Conservation (phyloP, 306 rosid genomes). For the Prunus salicina region DNA sequence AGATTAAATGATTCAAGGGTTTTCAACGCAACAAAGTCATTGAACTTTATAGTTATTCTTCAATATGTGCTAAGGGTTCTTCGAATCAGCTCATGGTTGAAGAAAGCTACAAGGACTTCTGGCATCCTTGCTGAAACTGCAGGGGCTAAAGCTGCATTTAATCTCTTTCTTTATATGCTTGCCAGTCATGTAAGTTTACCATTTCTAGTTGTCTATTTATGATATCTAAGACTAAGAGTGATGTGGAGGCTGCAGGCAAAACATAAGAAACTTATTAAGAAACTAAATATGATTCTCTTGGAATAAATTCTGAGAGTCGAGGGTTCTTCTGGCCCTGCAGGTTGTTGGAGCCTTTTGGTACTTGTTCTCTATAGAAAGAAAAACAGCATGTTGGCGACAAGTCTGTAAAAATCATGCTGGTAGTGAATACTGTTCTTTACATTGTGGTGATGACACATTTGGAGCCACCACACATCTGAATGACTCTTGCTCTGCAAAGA, state of each 20-base stretch:
- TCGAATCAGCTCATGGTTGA: constrained; percentile 16
- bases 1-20: constrained; percentile 1
- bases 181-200: constrained; percentile 27
- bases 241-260: no score
- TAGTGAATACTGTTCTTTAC: neutral
- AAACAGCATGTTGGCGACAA: constrained; percentile 8
- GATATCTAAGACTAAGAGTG: no score
- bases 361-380: constrained; percentile 4
- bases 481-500: neutral
- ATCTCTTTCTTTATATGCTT: constrained; percentile 24
- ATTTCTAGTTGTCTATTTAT: no score
- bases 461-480: neutral
- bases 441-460: neutral
- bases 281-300: no score
- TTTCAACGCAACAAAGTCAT: neutral
- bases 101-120: constrained; percentile 8
- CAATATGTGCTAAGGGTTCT: constrained; percentile 29
- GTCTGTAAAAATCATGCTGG: neutral
- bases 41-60: constrained; percentile 15
- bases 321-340: neutral
- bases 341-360: constrained; percentile 23
- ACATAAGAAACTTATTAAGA: no score
- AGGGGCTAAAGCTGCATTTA: constrained; percentile 13
- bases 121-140: constrained; percentile 20
- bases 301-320: no score